These are phyloP conservation scores for Vicia villosa DNA, from an alignment of 306 rosid species.

Conservation along the genomic window DNA sequence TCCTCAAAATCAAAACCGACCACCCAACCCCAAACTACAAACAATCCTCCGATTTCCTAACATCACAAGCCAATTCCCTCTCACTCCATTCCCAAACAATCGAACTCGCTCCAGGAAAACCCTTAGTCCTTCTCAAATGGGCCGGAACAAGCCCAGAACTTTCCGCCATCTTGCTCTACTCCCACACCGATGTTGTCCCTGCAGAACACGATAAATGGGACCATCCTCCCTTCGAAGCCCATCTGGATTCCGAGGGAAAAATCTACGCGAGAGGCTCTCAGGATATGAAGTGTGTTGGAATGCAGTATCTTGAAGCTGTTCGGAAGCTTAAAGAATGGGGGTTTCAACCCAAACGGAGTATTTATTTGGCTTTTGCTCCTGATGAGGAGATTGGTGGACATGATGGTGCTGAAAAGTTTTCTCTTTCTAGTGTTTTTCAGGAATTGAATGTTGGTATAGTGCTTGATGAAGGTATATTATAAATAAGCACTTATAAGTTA, in stretches of 20 bases:
- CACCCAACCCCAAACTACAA: slow-evolving; percentile 76
- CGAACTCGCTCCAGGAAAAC: slow-evolving; percentile 70
- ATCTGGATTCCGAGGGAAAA: slow-evolving; percentile 53
- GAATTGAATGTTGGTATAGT: slow-evolving; percentile 72
- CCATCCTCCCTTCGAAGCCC: slow-evolving; percentile 73
- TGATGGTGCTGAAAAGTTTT: slow-evolving; percentile 65
- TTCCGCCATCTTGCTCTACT: slow-evolving; percentile 78
- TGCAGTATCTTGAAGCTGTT: slow-evolving; percentile 92
- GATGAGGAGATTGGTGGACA: slow-evolving; percentile 93
- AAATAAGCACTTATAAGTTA: too few relatives aligned
- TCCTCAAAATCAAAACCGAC: slow-evolving; percentile 79
- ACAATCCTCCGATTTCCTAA: slow-evolving; percentile 60
- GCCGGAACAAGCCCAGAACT: slow-evolving; percentile 64
- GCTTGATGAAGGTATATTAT: slow-evolving; percentile 71
- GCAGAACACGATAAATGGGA: slow-evolving; percentile 69
- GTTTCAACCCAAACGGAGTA: slow-evolving; percentile 58
- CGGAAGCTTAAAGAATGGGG: slow-evolving; percentile 56
- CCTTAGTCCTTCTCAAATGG: slow-evolving; percentile 78
- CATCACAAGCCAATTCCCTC: slow-evolving; percentile 58
- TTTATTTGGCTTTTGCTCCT: slow-evolving; percentile 73
- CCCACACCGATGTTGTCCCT: slow-evolving; percentile 92
- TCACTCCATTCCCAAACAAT: slow-evolving; percentile 67
- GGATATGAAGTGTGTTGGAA: slow-evolving; percentile 93
- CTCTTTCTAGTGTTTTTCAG: slow-evolving; percentile 52
- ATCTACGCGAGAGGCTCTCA: slow-evolving; percentile 85